phyloP scores from a whole-genome alignment of 2,329 filamentous ascomycete genomes.

The Alternaria viburni region DNA sequence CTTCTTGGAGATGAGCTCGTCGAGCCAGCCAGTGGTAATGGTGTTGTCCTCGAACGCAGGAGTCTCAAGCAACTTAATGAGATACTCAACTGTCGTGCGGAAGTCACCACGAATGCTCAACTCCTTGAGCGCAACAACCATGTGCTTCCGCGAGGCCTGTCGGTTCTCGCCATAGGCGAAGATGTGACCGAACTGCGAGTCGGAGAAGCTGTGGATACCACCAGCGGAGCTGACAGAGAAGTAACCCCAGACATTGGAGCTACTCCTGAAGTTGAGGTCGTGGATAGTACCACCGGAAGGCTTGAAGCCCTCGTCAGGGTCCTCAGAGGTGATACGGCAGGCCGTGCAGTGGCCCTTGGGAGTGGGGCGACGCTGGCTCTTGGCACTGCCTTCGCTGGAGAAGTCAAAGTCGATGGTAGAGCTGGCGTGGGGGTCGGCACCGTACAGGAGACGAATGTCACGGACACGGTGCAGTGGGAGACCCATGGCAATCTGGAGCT shows the following conservation, averaged over 20 bases:
- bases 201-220: constrained; percentile 98
- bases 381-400: constrained; percentile 79
- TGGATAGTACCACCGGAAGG: constrained; percentile 99
- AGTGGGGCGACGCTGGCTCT: constrained; percentile 85
- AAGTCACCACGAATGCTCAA: constrained; percentile 99
- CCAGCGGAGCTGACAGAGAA: constrained; percentile 97
- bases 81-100: constrained; percentile 96
- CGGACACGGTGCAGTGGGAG: constrained; percentile 92
- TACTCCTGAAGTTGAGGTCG: constrained; percentile 98
- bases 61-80: constrained; percentile 98
- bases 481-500: constrained; percentile 99
- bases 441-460: constrained; percentile 95
- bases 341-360: constrained; percentile 98
- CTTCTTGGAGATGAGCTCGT: constrained; percentile 98
- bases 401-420: constrained; percentile 97
- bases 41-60: constrained; percentile 99
- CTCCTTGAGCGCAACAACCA: constrained; percentile 98
- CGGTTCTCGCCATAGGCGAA: constrained; percentile 99
- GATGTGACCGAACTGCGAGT: constrained; percentile 98
- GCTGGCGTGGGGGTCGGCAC: constrained; percentile 84
- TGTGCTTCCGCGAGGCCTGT: constrained; percentile 95
- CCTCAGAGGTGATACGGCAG: constrained; percentile 98
- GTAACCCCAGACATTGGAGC: constrained; percentile 99
- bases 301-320: constrained; percentile 99
- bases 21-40: constrained; percentile 97